phyloP scores from a whole-genome alignment of 805 yeast genomes.

The Ogataea sp. region DNA sequence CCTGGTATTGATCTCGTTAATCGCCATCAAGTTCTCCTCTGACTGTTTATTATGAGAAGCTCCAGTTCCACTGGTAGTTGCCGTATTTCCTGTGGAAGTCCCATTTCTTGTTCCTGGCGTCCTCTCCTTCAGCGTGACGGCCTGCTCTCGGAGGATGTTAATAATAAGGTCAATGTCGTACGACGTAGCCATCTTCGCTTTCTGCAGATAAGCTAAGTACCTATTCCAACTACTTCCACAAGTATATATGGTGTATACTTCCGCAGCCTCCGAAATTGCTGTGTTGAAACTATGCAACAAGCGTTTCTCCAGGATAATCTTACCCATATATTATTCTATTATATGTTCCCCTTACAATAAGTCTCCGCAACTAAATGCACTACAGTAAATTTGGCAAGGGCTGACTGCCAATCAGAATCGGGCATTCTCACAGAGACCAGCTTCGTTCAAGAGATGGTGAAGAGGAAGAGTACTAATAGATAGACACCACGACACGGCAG shows the following conservation, averaged over 20 bases:
- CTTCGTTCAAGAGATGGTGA: background rate
- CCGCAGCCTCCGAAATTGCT: too few species aligned
- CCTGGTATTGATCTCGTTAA: background rate
- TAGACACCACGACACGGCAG: too few species aligned
- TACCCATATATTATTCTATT: too few species aligned
- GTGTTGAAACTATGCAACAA: too few species aligned
- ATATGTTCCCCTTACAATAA: background rate
- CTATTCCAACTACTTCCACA: too few species aligned
- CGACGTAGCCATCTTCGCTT: constrained; percentile 28
- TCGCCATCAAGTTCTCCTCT: too few species aligned
- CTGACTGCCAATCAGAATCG: background rate
- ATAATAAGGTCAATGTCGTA: constrained; percentile 24
- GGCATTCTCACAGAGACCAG: background rate
- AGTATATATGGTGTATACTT: too few species aligned
- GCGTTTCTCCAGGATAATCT: too few species aligned
- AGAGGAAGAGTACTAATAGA: background rate
- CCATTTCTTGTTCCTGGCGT: background rate
- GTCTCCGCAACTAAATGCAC: background rate
- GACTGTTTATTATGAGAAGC: too few species aligned
- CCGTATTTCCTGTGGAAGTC: background rate
- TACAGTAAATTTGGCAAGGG: background rate
- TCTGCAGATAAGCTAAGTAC: too few species aligned
- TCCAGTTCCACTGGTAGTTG: too few species aligned
- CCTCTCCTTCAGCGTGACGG: background rate
- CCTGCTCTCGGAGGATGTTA: constrained; percentile 7